Conservation (phyloP, 2,329 filamentous ascomycete species). For the Ascochyta clinopodiicola region DNA sequence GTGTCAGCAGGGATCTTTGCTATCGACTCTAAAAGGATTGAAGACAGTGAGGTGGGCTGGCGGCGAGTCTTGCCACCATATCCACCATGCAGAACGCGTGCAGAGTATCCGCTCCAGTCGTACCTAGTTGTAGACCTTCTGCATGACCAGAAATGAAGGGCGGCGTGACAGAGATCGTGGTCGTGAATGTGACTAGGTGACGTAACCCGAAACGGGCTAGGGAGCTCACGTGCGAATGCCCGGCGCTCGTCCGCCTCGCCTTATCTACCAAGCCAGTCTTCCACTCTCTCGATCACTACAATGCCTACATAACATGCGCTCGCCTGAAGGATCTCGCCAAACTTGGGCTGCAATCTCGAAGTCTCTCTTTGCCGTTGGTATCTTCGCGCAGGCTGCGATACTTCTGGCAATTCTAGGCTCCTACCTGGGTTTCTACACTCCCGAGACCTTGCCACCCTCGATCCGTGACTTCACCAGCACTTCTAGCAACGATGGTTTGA, state of each 20-base stretch:
- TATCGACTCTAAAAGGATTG: neutral
- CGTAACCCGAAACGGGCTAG: constrained; percentile 10
- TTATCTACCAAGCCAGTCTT: constrained; percentile 21
- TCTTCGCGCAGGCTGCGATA: constrained; percentile 33
- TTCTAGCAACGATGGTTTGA: constrained; percentile 22
- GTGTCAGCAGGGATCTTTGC: neutral
- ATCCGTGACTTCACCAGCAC: constrained; percentile 7
- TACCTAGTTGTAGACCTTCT: no score
- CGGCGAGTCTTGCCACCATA: neutral
- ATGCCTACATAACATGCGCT: constrained; percentile 32
- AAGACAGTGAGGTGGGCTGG: neutral
- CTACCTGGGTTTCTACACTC: constrained; percentile 15
- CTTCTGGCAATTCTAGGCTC: constrained; percentile 24
- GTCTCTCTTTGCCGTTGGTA: constrained; percentile 20
- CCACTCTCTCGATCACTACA: constrained; percentile 14
- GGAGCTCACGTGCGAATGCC: constrained; percentile 10
- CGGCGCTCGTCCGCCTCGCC: constrained; percentile 6
- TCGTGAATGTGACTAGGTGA: constrained; percentile 7
- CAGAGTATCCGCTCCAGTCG: neutral
- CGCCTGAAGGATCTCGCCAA: constrained; percentile 18
- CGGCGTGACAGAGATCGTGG: neutral
- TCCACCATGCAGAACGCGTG: neutral
- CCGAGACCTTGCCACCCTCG: constrained; percentile 15
- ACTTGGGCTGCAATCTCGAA: constrained; percentile 22
- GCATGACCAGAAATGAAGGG: neutral